Evolutionary conservation across 768 basidiomycete species (phyloP), one percentile per base, ranked within the genome.

Genomic region (Trametes cingulata): DNA sequence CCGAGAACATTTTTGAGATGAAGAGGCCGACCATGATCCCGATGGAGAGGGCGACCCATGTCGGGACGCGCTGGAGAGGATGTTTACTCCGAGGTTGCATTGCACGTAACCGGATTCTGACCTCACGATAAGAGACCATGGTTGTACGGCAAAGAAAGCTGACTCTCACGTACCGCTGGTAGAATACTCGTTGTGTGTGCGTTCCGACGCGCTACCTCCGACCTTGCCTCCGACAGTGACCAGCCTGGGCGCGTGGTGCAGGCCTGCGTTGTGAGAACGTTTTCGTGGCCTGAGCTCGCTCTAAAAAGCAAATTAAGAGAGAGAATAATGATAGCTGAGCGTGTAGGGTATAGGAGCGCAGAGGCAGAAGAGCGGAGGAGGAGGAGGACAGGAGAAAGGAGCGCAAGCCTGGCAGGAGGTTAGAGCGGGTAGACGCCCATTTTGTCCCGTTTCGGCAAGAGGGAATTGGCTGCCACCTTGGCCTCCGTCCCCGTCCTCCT

Each of bases 51-150:
- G 69, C 67, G 24, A 71, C 57, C 69, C 68, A 72, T 61, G 71
- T 71, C 17, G 71, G 71, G 33, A 72, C 58, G 20, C 67, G 58
- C 40, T 62, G 55, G 13, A 72, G 55, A 4, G 69, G 68, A 46
- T 72, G 70, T 41, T 60, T 65, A 27, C 56, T 60, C 56, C 62
- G 64, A 12, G 69, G 67, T 50, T 71, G 68, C 71, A 72, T 72
- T 15, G 43, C 29, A 33, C 43, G 52, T 25, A 58, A 33, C 13
- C 41, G 39, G 7, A 55, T 54, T 53, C 50, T 63, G 56, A 58
- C 39, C 29, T 40, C 22, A 24, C 56, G 52, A 50, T 63, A 63
- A 52, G 47, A 33, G 39, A 42, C 20, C 61, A 63, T 63, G 46
- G 46, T 24, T 29, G 45, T 25, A 35, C 52, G 43, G 40, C 19